These are phyloP conservation scores for Martensiomyces pterosporus DNA, from an alignment of 192 early-diverging fungal genomes.

Conservation along the genomic window DNA sequence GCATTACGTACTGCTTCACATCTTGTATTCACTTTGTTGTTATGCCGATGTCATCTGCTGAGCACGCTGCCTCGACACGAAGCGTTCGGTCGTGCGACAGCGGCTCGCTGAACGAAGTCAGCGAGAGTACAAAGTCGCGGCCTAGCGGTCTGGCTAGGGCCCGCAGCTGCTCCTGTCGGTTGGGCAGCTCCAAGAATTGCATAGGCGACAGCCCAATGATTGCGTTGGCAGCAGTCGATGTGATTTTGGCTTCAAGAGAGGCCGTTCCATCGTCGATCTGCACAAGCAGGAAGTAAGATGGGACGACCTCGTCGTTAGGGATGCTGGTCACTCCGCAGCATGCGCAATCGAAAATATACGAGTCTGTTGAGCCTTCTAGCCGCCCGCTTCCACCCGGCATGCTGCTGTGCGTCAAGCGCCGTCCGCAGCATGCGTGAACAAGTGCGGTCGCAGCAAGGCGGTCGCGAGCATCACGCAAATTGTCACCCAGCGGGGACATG, in stretches of 20 bases:
- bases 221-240: conserved; percentile 9
- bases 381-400: background rate
- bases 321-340: conserved; percentile 9
- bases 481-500: background rate
- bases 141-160: conserved; percentile 15
- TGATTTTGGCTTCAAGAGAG: background rate
- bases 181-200: conserved; percentile 34
- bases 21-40: no score
- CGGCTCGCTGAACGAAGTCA: conserved; percentile 19
- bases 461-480: conserved; percentile 37
- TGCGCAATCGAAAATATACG: conserved; percentile 22
- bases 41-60: conserved; percentile 17
- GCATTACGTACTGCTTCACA: no score
- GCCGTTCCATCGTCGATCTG: conserved; percentile 34
- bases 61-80: conserved; percentile 34
- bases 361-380: conserved; percentile 22
- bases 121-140: conserved; percentile 22
- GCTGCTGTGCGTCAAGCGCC: conserved; percentile 5
- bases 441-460: conserved; percentile 25
- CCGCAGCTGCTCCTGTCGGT: conserved; percentile 12
- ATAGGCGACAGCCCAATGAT: conserved; percentile 20
- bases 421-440: conserved; percentile 18
- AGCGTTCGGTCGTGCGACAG: conserved; percentile 3
- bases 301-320: conserved; percentile 4
- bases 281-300: conserved; percentile 15